Base-by-base conservation (phyloP, 768 basidiomycete genomes). In the Agrocybe praecox region DNA sequence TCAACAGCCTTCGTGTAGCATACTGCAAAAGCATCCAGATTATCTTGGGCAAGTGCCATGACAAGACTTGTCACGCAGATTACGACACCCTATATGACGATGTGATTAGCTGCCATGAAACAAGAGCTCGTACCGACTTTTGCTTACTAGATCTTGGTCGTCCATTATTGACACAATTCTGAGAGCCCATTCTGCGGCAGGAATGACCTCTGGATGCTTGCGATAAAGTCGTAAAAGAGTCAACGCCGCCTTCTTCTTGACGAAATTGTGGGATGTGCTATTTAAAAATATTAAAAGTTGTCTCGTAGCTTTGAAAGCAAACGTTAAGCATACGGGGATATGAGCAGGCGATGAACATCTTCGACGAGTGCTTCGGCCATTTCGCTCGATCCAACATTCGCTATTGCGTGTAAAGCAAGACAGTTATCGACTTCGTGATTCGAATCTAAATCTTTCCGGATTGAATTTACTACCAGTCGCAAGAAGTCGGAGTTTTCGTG, bases 401-500 rank as follows among this genome's bases (percentile, higher is more conserved):
- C 97, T 62, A 99, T 98, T 15, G 97, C 97, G 65, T 99, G 97
- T 53, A 99, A 75, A 2, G 97, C 97, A 54, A 99, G 81, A 66
- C 97, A 98, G 66, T 98, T 98, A 73, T 91, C 91, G 61, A 97
- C 82, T 70, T 98, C 97, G 66, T 91, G 92, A 65, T 92, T 92
- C 60, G 92, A 91, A 60, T 98, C 95, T 57, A 99, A 73, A 73
- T 98, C 97, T 69, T 99, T 99, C 43, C 95, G 86, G 67, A 99
- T 97, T 29, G 96, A 98, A 69, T 99, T 99, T 71, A 98, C 95
- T 17, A 98, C 96, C 18, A 99, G 80, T 21, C 97, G 87, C 47
- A 98, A 86, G 62, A 99, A 90, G 67, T 98, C 96, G 19, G 94
- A 97, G 69, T 98, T 96, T 76, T 99, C 97, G 75, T 98, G 96